Base-by-base conservation (phyloP, 371 early-diverging fungal genomes). In the Phascolomyces articulosus region DNA sequence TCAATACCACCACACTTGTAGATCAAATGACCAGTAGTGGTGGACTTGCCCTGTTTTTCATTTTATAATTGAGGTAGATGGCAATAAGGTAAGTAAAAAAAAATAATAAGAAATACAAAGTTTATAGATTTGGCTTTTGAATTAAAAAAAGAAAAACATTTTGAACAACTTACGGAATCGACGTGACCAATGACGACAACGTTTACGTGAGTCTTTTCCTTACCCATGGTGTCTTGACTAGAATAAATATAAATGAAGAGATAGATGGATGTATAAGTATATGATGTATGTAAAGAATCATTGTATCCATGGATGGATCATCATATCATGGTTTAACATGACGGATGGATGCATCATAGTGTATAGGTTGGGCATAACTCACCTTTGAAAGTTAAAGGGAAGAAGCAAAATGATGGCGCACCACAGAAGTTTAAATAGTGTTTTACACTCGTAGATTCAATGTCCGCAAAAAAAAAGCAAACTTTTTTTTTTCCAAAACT, bases 1-100 rank as follows among this genome's bases (percentile, higher is more conserved):
- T 96, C 96, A 77, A 99, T 96, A 92, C 93, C 93, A 87, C 97
- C 97, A 87, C 95, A 92, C 87, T 97, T 93, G 92, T 96, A 96
- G 85, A 99, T 94, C 85, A 99, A 92, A 87, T 97, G 98, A 83
- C 99, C 81, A 65, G 81, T 80, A 59, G 77, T 77, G 66, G 75
- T 75, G 68, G 75, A 77, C 67, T 77, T 77, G 62, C 74, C 70
- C 68, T 72, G 58, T 59, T 41, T 16, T 38, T 18, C 15, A 94
- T n/a, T n/a, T n/a, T n/a, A n/a, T n/a, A n/a, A n/a, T n/a, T n/a
- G n/a, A n/a, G n/a, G n/a, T n/a, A n/a, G n/a, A n/a, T n/a, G n/a
- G n/a, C n/a, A n/a, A n/a, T n/a, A n/a, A n/a, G n/a, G n/a, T n/a
- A n/a, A n/a, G n/a, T n/a, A n/a, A n/a, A n/a, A n/a, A n/a, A n/a